Conservation (phyloP, 345 rosid genomes). For the Salix caprea region DNA sequence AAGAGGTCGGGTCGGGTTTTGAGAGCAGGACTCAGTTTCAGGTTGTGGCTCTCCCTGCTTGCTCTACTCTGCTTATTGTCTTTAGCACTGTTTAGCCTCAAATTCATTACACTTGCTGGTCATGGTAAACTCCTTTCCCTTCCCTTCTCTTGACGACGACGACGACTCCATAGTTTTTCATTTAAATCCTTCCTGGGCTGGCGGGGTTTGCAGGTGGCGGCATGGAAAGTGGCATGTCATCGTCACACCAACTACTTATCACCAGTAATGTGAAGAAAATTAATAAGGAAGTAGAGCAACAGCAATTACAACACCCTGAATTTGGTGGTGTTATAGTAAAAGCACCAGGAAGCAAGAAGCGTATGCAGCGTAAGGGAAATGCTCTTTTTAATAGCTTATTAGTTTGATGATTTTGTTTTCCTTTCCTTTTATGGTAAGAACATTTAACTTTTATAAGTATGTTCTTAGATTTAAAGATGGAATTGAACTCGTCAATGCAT, state of each 20-base stretch:
- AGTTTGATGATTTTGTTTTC: neutral
- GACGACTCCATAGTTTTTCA: neutral
- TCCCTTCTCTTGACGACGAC: neutral
- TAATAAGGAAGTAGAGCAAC: neutral
- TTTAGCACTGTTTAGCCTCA: slow-evolving; percentile 46
- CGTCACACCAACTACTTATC: neutral
- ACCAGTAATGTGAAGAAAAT: neutral
- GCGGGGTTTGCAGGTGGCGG: slow-evolving; percentile 18
- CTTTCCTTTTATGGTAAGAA: neutral
- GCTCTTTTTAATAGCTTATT: neutral
- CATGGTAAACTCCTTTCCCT: neutral
- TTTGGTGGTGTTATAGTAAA: slow-evolving; percentile 7
- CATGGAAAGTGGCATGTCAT: slow-evolving; percentile 23
- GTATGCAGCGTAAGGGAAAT: slow-evolving; percentile 39
- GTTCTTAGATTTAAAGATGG: neutral
- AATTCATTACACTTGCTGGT: slow-evolving; percentile 59
- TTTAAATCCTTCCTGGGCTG: neutral
- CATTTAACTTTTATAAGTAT: neutral
- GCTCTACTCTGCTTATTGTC: slow-evolving; percentile 41
- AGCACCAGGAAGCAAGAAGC: slow-evolving; percentile 31
- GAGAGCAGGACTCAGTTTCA: slow-evolving; percentile 33
- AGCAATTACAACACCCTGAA: slow-evolving; percentile 8
- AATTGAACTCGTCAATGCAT: neutral
- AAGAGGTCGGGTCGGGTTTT: slow-evolving; percentile 49
- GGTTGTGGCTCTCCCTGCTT: slow-evolving; percentile 42